Base-by-base conservation (phyloP, 306 rosid genomes). In the Arachis hypogaea region DNA sequence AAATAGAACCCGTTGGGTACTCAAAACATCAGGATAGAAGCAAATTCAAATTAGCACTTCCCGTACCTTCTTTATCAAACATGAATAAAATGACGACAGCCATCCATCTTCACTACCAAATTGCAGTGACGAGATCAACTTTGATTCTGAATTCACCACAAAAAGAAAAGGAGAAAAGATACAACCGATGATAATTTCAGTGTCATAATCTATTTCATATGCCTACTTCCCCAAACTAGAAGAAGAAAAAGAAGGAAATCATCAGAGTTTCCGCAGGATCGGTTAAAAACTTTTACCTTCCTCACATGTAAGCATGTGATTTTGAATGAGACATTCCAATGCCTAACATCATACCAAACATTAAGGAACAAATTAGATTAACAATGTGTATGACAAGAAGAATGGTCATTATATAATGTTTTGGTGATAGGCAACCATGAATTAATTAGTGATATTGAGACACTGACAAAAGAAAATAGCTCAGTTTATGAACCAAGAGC, bases 241-340 rank as follows among this genome's bases (percentile, higher is more conserved):
- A 33, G 38, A 33, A 33, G 38, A 33, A 33, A 66, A 43, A 38
- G 50, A 59, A 51, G 43, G 56, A 59, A 74, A 74, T 63, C 51
- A 77, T 29, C 49, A 47, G 28, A 71, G 59, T 56, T 11, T 66
- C 11, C 29, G 50, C 42, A 41, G 70, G 66, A 72, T 63, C 9
- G 66, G 38, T 63, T 63, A 50, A 29, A 69, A 82, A 61, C 44
- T 14, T 50, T 71, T 74, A 92, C 99, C 99, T 85, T 94, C 99
- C 74, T 92, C 92, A 4, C 87, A 87, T 40, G 97, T 86, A 73
- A 92, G 97, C 99, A 92, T 92, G 87, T 94, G 97, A 85, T 92
- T 94, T 72, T 94, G 93, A 82, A 92, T 68, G 38, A 94, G 97
- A 78, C 98, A 88, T 82, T 94, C 99, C 91, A 94, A 78, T 60